phyloP scores from a whole-genome alignment of 23 red algal genomes.

The Cyanidioschyzon merolae region DNA sequence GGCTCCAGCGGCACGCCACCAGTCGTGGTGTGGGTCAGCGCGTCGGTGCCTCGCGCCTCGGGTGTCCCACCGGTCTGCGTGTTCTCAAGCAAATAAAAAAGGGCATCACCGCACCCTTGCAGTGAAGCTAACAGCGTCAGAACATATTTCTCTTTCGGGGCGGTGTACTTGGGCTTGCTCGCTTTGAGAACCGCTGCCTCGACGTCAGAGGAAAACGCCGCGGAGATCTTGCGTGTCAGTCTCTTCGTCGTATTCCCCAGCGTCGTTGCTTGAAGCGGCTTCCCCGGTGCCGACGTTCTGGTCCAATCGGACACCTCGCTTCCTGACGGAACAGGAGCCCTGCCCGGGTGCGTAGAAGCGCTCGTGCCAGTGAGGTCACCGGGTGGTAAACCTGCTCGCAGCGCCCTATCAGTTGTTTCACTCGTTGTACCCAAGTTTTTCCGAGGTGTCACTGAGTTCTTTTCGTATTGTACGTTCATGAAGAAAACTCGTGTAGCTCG shows the following conservation, averaged over 20 bases:
- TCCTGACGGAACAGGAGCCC: too few relatives aligned
- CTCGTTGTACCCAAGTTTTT: too few relatives aligned
- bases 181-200: slow-evolving; percentile 34
- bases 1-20: not conserved
- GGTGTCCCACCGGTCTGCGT: not conserved
- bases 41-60: too few relatives aligned
- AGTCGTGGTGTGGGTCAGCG: not conserved
- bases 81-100: not conserved
- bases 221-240: slow-evolving; percentile 23
- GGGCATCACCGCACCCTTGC: not conserved
- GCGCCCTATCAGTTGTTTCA: too few relatives aligned
- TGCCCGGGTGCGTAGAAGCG: too few relatives aligned
- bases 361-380: too few relatives aligned
- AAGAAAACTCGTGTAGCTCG: too few relatives aligned
- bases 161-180: slow-evolving; percentile 33
- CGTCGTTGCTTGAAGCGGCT: not conserved
- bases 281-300: not conserved
- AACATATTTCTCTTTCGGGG: slow-evolving; percentile 30
- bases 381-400: too few relatives aligned
- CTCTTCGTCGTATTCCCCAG: slow-evolving; percentile 24
- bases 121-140: slow-evolving; percentile 8
- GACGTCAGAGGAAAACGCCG: slow-evolving; percentile 23
- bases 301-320: too few relatives aligned
- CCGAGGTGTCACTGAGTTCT: too few relatives aligned
- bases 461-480: too few relatives aligned